These are phyloP conservation scores for Parathielavia hyrcaniae DNA, from an alignment of 495 filamentous ascomycete genomes.

Conservation along the genomic window DNA sequence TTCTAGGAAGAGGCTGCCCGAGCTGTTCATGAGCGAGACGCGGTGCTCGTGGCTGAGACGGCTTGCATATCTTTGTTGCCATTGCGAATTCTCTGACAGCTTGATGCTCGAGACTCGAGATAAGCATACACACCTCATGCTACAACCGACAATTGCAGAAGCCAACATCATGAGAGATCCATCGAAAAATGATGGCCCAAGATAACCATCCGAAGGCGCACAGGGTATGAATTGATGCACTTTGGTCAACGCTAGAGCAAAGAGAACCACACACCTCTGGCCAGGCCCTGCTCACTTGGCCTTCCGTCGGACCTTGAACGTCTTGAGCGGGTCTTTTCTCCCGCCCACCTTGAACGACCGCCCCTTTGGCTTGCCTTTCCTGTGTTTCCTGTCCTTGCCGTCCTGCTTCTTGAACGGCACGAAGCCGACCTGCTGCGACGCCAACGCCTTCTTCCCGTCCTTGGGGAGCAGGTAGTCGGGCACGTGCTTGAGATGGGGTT, in stretches of 20 bases:
- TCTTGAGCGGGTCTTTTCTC: constrained; percentile 79
- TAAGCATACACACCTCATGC: too few relatives aligned
- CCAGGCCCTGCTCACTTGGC: constrained; percentile 3
- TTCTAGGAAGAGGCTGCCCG: constrained; percentile 73
- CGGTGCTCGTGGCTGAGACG: constrained; percentile 38
- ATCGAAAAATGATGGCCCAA: too few relatives aligned
- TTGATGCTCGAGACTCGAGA: too few relatives aligned
- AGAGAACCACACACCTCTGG: background rate
- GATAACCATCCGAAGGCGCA: background rate
- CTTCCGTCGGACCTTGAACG: constrained; percentile 61
- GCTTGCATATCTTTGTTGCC: too few relatives aligned
- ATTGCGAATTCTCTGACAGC: too few relatives aligned
- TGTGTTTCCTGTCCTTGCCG: constrained; percentile 61
- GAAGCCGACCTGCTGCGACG: constrained; percentile 58
- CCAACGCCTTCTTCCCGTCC: constrained; percentile 63
- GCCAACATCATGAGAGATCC: too few relatives aligned
- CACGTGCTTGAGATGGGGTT: constrained; percentile 89
- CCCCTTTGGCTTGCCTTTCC: constrained; percentile 60
- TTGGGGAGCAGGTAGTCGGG: constrained; percentile 88
- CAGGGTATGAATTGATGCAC: constrained; percentile 10
- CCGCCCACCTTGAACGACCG: constrained; percentile 46
- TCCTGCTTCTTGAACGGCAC: constrained; percentile 65
- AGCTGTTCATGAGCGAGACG: constrained; percentile 49
- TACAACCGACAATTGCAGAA: too few relatives aligned
- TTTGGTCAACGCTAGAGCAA: background rate